A percentile compares a stretch with the other conserved stretches of the same genome.
Conservation (phyloP, 1,284 basidiomycete genomes). For the Pascua guehoae region DNA sequence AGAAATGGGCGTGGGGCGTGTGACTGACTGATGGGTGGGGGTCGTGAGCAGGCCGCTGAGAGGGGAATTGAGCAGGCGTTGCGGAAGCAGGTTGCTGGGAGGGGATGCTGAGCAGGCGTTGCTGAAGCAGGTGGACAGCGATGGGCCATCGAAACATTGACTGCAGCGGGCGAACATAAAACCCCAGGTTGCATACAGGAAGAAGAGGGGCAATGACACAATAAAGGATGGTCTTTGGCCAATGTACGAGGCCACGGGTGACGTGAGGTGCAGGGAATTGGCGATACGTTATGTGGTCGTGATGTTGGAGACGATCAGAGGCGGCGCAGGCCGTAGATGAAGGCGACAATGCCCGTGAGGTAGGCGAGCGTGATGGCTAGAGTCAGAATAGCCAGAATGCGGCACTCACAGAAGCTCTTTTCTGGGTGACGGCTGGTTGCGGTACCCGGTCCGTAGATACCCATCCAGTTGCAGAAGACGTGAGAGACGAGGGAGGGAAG, state of each 20-base stretch:
- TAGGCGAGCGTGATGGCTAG: constrained; percentile 35
- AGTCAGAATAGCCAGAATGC: neutral
- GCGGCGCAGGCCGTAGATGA: constrained; percentile 21
- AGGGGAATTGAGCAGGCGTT: neutral
- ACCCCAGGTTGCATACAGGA: constrained; percentile 2
- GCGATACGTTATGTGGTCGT: too few species aligned
- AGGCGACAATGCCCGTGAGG: constrained; percentile 41
- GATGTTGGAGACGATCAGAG: constrained; percentile 3
- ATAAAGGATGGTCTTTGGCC: neutral
- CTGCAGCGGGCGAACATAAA: too few species aligned
- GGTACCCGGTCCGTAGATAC: constrained; percentile 50
- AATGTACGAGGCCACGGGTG: too few species aligned
- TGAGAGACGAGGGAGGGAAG: constrained; percentile 67
- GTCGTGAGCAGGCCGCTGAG: neutral
- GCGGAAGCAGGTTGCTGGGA: neutral
- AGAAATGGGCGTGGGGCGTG: neutral
- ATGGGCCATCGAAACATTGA: neutral
- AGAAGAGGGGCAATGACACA: neutral
- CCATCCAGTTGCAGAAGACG: constrained; percentile 91
- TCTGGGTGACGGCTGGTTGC: constrained; percentile 37
- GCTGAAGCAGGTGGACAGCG: neutral
- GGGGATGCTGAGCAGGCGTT: neutral
- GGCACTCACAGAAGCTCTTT: constrained; percentile 25
- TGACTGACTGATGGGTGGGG: neutral
- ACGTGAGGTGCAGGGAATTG: too few species aligned